Evolutionary conservation across 164 flowering plant genomes (phyloP).

Genomic region (Euptelea pleiosperma): DNA sequence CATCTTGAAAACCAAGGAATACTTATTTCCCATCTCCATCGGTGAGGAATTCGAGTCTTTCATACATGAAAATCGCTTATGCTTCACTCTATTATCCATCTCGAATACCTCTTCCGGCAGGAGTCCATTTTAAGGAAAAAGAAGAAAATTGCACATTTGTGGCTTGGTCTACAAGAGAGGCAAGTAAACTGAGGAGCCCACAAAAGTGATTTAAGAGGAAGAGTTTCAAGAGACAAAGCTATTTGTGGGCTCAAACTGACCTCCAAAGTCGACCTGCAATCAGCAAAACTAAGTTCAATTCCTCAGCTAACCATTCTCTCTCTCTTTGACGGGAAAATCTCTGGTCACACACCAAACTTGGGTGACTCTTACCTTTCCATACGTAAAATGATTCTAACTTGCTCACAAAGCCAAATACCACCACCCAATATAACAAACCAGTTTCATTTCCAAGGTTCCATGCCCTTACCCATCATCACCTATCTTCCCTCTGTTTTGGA

Average conservation of each 20-base stretch:
- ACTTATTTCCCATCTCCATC: neutral
- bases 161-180: conserved; percentile 42
- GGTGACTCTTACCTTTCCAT: conserved; percentile 17
- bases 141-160: conserved; percentile 10
- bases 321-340: no score
- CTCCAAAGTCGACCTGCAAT: conserved; percentile 11
- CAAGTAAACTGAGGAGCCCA: conserved; percentile 23
- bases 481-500: neutral
- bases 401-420: conserved; percentile 28
- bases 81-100: conserved; percentile 5
- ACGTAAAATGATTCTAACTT: conserved; percentile 45
- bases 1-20: conserved; percentile 15
- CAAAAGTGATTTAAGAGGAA: neutral
- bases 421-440: no score
- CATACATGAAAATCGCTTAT: conserved; percentile 12
- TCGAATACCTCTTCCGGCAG: conserved; percentile 9
- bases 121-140: conserved; percentile 33
- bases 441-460: no score
- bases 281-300: conserved; percentile 23
- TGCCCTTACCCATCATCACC: neutral
- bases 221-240: neutral
- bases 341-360: conserved; percentile 42
- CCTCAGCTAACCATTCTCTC: conserved; percentile 13
- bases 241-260: conserved; percentile 16
- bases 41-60: neutral